Conservation (phyloP, 2,329 filamentous ascomycete genomes). For the Colletotrichum phormii region DNA sequence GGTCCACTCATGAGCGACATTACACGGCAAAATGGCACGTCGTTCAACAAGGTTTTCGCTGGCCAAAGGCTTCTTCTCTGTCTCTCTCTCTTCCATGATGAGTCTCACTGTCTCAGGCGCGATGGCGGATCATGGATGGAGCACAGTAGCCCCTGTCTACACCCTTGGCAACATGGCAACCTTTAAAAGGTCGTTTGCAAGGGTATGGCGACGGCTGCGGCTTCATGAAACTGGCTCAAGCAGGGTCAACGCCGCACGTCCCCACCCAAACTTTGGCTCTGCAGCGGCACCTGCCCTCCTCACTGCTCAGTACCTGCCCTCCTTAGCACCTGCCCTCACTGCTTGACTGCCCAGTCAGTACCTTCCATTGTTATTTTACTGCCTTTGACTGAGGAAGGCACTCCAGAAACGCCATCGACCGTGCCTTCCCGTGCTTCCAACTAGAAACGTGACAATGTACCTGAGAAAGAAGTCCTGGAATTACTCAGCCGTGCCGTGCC, state of each 20-base stretch:
- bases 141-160: not conserved
- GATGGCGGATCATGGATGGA: not conserved
- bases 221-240: constrained; percentile 36
- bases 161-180: constrained; percentile 1
- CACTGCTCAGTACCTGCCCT: not conserved
- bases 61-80: not conserved
- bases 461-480: constrained; percentile 1
- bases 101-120: not conserved
- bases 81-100: not conserved
- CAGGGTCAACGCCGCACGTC: constrained; percentile 25
- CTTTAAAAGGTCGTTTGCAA: constrained; percentile 22
- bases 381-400: not conserved
- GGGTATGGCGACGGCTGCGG: constrained; percentile 27
- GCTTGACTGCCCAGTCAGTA: not conserved
- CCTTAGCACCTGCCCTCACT: no score
- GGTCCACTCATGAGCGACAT: not conserved
- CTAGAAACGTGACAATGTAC: constrained; percentile 12
- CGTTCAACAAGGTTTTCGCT: not conserved
- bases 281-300: constrained; percentile 10
- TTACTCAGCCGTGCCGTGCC: constrained; percentile 13
- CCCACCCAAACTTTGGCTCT: constrained; percentile 24
- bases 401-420: not conserved
- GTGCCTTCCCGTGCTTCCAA: not conserved
- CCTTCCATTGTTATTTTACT: not conserved
- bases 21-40: not conserved